Conservation (phyloP, 2,329 filamentous ascomycete genomes). For the Hirsutella minnesotensis region DNA sequence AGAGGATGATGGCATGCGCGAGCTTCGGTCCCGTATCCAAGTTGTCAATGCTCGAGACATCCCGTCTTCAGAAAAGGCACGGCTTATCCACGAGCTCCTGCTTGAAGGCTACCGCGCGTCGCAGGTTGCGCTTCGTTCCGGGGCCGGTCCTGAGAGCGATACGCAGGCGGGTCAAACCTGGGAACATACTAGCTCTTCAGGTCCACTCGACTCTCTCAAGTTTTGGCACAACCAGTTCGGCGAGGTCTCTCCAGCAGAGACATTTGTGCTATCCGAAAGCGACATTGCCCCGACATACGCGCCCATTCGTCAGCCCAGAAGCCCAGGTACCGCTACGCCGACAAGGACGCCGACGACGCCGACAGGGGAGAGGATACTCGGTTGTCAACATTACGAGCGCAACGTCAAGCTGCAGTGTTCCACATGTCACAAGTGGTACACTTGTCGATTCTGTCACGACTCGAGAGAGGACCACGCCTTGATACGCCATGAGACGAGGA, state of each 20-base stretch:
- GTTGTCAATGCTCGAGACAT: conserved; percentile 52
- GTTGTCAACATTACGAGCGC: conserved; percentile 85
- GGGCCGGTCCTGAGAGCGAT: conserved; percentile 6
- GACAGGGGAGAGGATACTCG: conserved; percentile 39
- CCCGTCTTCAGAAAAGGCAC: conserved; percentile 53
- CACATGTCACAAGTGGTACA: conserved; percentile 83
- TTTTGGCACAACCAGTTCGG: conserved; percentile 42
- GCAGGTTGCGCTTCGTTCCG: conserved; percentile 4
- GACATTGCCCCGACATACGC: conserved; percentile 60
- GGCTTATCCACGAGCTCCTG: conserved; percentile 57
- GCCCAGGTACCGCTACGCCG: conserved; percentile 32
- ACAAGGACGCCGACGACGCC: conserved; percentile 9
- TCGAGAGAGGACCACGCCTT: conserved; percentile 66
- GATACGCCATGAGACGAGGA: conserved; percentile 70
- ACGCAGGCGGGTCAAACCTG: conserved; percentile 14
- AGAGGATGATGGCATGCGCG: conserved; percentile 69
- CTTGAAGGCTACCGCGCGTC: conserved; percentile 52
- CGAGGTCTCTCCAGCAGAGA: conserved; percentile 26
- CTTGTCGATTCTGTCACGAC: conserved; percentile 91
- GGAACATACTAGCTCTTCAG: conserved; percentile 29
- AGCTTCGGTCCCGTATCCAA: conserved; percentile 55
- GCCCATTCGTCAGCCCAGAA: conserved; percentile 34
- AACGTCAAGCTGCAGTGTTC: conserved; percentile 95
- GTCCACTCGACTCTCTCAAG: conserved; percentile 41
- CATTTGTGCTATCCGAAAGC: conserved; percentile 41